These are phyloP conservation scores for Dioszegia hungarica DNA, from an alignment of 768 basidiomycete species.

Conservation along the genomic window DNA sequence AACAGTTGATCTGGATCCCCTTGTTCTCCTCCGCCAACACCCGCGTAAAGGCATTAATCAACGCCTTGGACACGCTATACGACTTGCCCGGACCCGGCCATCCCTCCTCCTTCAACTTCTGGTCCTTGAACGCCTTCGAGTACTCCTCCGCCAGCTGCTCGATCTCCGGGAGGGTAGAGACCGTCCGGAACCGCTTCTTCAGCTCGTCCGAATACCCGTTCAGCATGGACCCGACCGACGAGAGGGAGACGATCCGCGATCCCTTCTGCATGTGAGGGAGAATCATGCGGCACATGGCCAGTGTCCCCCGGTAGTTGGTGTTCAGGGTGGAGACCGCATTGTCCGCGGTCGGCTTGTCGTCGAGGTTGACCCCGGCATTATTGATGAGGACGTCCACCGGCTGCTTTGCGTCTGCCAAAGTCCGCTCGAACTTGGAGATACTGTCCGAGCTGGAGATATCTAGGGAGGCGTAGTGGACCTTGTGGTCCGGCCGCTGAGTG, in stretches of 20 bases:
- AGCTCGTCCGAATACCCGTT: neutral
- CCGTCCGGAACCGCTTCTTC: constrained; percentile 1
- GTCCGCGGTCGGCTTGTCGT: neutral
- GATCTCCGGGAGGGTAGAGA: neutral
- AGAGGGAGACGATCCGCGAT: constrained; percentile 1
- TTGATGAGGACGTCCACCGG: constrained; percentile 3
- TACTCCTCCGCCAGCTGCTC: neutral
- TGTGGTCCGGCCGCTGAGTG: neutral
- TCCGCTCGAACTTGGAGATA: neutral
- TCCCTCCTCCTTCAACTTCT: neutral
- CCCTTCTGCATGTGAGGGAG: neutral
- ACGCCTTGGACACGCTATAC: constrained; percentile 3
- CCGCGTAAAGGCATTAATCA: constrained; percentile 4
- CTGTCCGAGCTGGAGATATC: constrained; percentile 1
- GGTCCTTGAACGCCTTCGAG: neutral
- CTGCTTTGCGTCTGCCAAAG: neutral
- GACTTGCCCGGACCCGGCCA: neutral
- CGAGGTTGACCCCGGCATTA: constrained; percentile 1
- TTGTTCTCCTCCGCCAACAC: constrained; percentile 4
- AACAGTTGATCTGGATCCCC: neutral
- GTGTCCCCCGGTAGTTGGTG: neutral
- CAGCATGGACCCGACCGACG: neutral
- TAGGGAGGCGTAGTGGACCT: neutral
- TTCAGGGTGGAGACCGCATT: neutral
- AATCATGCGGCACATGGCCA: constrained; percentile 3